phyloP scores from a whole-genome alignment of 345 rosid species.

The Dovyalis caffra region DNA sequence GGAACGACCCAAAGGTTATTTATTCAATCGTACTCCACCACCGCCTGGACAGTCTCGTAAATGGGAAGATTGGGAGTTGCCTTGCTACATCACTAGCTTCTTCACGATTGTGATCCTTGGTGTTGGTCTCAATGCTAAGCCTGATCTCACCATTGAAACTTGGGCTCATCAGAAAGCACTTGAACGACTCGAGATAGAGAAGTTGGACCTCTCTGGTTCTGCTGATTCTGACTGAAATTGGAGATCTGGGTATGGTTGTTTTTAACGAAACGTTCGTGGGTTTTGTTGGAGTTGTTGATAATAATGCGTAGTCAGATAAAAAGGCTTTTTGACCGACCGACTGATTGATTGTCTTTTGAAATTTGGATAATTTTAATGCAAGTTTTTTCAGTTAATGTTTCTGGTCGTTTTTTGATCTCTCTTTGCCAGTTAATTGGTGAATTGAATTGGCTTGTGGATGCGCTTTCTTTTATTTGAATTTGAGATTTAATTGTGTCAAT shows the following conservation, averaged over 20 bases:
- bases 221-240: constrained; percentile 19
- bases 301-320: constrained; percentile 10
- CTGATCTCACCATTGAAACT: constrained; percentile 97
- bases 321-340: constrained; percentile 9
- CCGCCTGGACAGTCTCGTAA: constrained; percentile 82
- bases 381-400: neutral
- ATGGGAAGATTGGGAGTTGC: constrained; percentile 99
- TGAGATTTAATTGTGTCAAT: neutral
- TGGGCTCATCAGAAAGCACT: constrained; percentile 99
- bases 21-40: constrained; percentile 70
- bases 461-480: neutral
- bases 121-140: constrained; percentile 95
- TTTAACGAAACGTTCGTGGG: neutral
- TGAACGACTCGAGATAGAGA: constrained; percentile 78
- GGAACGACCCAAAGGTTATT: constrained; percentile 87
- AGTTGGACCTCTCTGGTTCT: constrained; percentile 21
- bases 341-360: neutral
- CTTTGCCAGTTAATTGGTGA: neutral
- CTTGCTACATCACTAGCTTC: constrained; percentile 97
- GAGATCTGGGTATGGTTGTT: neutral
- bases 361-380: neutral
- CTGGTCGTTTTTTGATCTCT: neutral
- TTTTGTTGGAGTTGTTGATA: neutral
- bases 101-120: constrained; percentile 93
- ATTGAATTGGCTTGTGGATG: neutral